A percentile compares a stretch with the other conserved stretches of the same genome.
phyloP scores from a whole-genome alignment of 352 stramenopile genomes.

The Saprolegnia diclina region DNA sequence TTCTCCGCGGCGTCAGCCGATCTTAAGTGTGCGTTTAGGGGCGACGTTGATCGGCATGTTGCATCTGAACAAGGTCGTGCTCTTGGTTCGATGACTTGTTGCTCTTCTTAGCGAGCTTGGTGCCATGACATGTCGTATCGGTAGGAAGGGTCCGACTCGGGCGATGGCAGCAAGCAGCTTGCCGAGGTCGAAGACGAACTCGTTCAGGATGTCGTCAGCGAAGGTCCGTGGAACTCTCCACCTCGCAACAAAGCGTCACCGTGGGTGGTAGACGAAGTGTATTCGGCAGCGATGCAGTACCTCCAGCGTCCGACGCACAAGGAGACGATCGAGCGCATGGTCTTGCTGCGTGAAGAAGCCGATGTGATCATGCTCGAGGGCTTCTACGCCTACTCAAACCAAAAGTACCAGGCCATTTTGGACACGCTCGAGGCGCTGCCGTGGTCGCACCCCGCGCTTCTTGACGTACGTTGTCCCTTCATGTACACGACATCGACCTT shows the following conservation, averaged over 20 bases:
- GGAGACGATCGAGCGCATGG: constrained; percentile 11
- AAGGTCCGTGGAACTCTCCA: constrained; percentile 2
- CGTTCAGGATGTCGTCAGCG: background rate
- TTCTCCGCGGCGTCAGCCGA: background rate
- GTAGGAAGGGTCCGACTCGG: constrained; percentile 16
- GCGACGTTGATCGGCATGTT: constrained; percentile 14
- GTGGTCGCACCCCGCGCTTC: background rate
- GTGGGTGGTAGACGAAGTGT: constrained; percentile 1
- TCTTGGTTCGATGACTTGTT: background rate
- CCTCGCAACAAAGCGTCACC: background rate
- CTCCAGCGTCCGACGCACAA: background rate
- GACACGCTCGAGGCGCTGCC: constrained; percentile 2
- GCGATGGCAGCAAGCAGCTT: constrained; percentile 1
- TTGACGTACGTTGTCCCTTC: constrained; percentile 11
- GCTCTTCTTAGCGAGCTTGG: background rate
- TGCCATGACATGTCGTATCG: background rate
- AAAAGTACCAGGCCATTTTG: constrained; percentile 25
- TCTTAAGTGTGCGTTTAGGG: background rate
- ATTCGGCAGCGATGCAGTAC: constrained; percentile 12
- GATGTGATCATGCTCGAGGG: constrained; percentile 27
- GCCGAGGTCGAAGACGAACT: constrained; percentile 13
- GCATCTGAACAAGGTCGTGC: constrained; percentile 23
- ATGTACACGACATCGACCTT: background rate
- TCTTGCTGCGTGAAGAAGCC: constrained; percentile 15
- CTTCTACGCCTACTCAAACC: constrained; percentile 22